These are phyloP conservation scores for Coffea canephora DNA, from an alignment of 257 asterid genomes.

Conservation along the genomic window DNA sequence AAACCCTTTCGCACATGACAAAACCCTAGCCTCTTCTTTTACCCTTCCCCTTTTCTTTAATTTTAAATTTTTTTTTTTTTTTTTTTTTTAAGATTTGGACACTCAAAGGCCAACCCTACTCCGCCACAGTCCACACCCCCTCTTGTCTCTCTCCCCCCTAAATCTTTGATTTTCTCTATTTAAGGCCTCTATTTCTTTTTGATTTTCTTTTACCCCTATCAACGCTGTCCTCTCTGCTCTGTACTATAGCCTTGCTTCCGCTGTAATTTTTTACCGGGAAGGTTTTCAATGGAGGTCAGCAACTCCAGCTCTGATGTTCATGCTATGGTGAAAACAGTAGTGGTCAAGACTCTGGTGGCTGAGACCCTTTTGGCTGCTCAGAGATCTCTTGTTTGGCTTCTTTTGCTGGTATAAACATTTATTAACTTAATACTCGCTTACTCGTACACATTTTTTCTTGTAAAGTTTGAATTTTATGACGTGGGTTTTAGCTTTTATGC, in stretches of 20 bases:
- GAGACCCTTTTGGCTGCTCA: constrained; percentile 54
- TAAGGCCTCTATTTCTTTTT: constrained; percentile 11
- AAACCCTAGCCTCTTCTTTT: constrained; percentile 28
- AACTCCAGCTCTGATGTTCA: constrained; percentile 48
- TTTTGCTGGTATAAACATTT: constrained; percentile 49
- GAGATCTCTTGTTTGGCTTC: constrained; percentile 54
- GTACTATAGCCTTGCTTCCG: constrained; percentile 1
- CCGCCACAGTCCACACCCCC: constrained; percentile 15
- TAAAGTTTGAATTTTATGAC: constrained; percentile 16
- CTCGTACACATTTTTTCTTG: not conserved
- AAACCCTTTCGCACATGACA: constrained; percentile 11
- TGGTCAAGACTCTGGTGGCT: constrained; percentile 43
- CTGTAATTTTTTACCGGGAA: constrained; percentile 1
- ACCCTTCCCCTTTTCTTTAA: not conserved
- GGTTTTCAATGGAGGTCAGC: constrained; percentile 58
- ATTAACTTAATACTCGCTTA: not conserved
- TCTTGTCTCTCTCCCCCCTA: constrained; percentile 18
- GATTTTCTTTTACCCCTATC: not conserved
- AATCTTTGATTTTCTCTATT: not conserved
- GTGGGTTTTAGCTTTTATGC: constrained; percentile 23
- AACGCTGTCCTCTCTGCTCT: not conserved
- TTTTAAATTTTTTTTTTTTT: too few relatives aligned
- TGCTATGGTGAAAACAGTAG: constrained; percentile 33
- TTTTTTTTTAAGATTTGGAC: constrained; percentile 35
- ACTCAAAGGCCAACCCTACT: constrained; percentile 46